Percentiles rank a stretch among this genome's conserved stretches.
Conservation (phyloP, 2,329 filamentous ascomycete species). For the Bisporella sp. region DNA sequence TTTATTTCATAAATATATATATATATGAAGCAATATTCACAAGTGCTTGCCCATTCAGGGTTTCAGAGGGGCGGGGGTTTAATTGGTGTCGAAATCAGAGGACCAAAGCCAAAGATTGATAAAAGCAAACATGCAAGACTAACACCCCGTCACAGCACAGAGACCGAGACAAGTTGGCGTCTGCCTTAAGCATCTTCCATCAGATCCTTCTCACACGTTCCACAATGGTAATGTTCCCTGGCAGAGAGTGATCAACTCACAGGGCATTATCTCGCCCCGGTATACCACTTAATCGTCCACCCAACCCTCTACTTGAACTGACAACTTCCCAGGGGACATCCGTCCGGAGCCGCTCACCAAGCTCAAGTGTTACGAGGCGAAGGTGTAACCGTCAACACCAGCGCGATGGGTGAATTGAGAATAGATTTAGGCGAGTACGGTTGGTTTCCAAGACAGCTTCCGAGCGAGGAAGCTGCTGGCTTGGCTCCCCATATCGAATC, state of each 20-base stretch:
- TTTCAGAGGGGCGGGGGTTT: no score
- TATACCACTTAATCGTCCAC: constrained; percentile 28
- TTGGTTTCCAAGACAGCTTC: constrained; percentile 34
- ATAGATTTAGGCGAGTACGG: constrained; percentile 30
- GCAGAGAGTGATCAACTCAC: constrained; percentile 88
- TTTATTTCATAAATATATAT: no score
- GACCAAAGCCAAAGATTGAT: no score
- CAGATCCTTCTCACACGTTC: constrained; percentile 45
- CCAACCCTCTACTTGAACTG: neutral
- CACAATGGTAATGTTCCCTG: constrained; percentile 80
- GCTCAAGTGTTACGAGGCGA: constrained; percentile 28
- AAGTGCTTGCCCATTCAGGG: no score
- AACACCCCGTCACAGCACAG: constrained; percentile 43
- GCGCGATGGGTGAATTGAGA: constrained; percentile 27
- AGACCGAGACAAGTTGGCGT: constrained; percentile 80
- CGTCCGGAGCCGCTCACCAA: constrained; percentile 28
- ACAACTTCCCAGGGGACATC: constrained; percentile 20
- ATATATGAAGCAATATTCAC: no score
- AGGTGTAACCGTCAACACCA: constrained; percentile 28
- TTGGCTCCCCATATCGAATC: constrained; percentile 14
- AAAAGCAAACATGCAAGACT: neutral
- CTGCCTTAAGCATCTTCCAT: constrained; percentile 78
- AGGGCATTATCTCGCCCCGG: constrained; percentile 81
- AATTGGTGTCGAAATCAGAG: no score
- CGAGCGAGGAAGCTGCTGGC: constrained; percentile 20